Evolutionary conservation across 352 stramenopile genomes (phyloP), one percentile per base, ranked within the genome.

Genomic region (Elongisporangium prolatum): DNA sequence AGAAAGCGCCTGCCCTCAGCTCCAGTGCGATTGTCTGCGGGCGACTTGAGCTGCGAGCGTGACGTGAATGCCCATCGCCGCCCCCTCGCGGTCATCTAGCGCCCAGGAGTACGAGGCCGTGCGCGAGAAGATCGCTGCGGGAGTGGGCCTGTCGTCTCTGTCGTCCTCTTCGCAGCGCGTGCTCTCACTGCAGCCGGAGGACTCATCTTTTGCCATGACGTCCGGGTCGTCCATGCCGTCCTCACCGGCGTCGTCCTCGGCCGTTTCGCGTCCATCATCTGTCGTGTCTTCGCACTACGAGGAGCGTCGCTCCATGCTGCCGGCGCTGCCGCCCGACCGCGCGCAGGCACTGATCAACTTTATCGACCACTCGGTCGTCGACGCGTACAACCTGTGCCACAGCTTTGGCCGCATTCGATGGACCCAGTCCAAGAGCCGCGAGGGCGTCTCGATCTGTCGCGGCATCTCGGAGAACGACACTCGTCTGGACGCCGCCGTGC

Each of bases 351-450:
- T 89, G 34, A 77, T 88, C 11, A 74, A 90, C 54, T 88, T 91
- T 66, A 82, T 90, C 44, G 84, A 93, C 70, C 71, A 64, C 28
- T 84, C 81, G 5, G 80, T 93, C 22, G 82, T 91, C 63, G 80
- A 91, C 64, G 84, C 84, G 21, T 89, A 91, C 66, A 89, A 89
- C 48, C 67, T 93, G 28, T 90, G 80, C 57, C 77, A 91, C 52
- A 82, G 81, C 56, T 88, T 90, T 54, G 82, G 84, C 1, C 73
- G 78, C 44, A 77, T 93, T 54, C 76, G 77, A 44, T 93, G 84
- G 84, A 71, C 84, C 48, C 73, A 78, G 48, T 77, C 74, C 61
- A 79, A 86, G 63, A 80, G 69, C 21, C 72, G 75, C 56, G 82
- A 87, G 18, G 78, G 75, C 49, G 81, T 93, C 50, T 77, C 82